Evolutionary conservation across 257 asterid genomes (phyloP), one percentile per base, ranked within the genome.

Genomic region (Solanum dulcamara): DNA sequence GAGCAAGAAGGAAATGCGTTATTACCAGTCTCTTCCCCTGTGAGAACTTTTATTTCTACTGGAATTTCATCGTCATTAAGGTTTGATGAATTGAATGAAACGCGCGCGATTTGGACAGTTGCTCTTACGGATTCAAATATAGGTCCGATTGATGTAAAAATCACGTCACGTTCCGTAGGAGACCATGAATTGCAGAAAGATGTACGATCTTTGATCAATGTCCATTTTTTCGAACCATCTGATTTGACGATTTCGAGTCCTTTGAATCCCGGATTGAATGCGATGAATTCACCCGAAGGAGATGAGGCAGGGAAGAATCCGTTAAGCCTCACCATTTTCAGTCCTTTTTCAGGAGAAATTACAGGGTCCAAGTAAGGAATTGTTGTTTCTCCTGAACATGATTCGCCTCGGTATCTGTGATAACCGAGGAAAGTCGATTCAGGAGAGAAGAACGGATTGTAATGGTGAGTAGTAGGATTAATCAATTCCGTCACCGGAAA

Each of bases 1-100:
- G 99, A 93, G 85, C 97, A 89, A 8, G 94, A 91, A 3, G 98
- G 97, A 70, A 94, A 96, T 30, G 98, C 99, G 15, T 96, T 96
- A 77, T 96, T 96, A 2, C 97, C 97, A 0, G 95, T 92, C 18
- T 83, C 93, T 24, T 92, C 94, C 53, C 81, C 85, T 11, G 99
- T 96, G 13, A 96, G 92, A 37, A 94, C 88, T 80, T 93, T 91
- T 84, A 92, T 90, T 2, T 90, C 91, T 24, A 85, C 90, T 2
- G 89, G 89, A 62, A 94, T 85, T 24, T 84, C 79, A 4, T 83
- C 87, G 8, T 4, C 7, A 7, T 85, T 86, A 3, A 93, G 24
- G 55, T 86, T 60, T 6, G 84, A 82, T 13, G 84, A 87, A 62
- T 92, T 93, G 60, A 96, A 96, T 1, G 93, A 66, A 71, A 96